phyloP scores from a whole-genome alignment of 2,329 filamentous ascomycete species.

The Penicillium paneum region DNA sequence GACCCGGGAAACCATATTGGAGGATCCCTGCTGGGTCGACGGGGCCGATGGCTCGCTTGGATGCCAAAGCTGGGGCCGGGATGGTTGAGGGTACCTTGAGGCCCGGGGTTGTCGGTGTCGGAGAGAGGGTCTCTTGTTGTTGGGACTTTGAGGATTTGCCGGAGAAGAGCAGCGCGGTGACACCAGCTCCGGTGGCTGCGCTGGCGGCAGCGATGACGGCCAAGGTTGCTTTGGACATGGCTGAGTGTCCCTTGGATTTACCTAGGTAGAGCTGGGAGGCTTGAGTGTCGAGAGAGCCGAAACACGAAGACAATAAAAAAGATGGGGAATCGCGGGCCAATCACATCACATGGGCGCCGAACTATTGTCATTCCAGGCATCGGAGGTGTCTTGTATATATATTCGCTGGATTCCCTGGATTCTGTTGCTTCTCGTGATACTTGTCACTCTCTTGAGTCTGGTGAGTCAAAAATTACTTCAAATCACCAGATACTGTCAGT shows the following conservation, averaged over 20 bases:
- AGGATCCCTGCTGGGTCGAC: conserved; percentile 75
- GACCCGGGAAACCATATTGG: conserved; percentile 89
- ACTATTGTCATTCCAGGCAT: neutral
- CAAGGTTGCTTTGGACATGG: conserved; percentile 75
- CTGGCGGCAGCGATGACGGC: conserved; percentile 72
- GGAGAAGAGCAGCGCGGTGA: conserved; percentile 66
- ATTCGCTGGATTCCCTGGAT: neutral
- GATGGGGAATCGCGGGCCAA: conserved; percentile 23
- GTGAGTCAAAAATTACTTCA: neutral
- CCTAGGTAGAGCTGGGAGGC: neutral
- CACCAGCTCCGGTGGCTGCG: conserved; percentile 71
- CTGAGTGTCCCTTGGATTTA: conserved; percentile 23
- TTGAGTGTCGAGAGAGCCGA: neutral
- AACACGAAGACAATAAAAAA: conserved; percentile 11
- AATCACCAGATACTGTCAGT: neutral
- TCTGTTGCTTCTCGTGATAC: neutral
- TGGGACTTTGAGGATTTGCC: conserved; percentile 43
- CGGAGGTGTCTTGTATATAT: neutral
- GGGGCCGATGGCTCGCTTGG: conserved; percentile 35
- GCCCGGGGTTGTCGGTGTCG: conserved; percentile 26
- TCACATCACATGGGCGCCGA: conserved; percentile 15
- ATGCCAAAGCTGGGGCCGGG: conserved; percentile 23
- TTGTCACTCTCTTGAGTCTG: neutral
- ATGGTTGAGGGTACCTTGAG: conserved; percentile 31
- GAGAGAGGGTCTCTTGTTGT: conserved; percentile 26